A percentile compares a stretch with the other conserved stretches of the same genome.
phyloP scores from a whole-genome alignment of 345 rosid genomes.

The Mallotus nudiflorus region DNA sequence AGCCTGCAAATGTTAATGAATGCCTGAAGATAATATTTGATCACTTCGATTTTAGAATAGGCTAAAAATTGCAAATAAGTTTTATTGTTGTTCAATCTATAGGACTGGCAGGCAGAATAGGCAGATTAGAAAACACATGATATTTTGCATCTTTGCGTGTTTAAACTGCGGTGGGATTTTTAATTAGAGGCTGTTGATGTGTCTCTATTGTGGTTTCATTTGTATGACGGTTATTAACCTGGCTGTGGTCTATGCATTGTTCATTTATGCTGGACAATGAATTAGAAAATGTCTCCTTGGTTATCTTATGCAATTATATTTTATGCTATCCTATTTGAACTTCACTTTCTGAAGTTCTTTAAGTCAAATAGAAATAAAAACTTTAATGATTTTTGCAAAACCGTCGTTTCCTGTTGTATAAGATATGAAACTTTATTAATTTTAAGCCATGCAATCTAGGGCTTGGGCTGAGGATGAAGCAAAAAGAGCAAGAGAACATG shows the following conservation, averaged over 20 bases:
- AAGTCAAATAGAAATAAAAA: not conserved
- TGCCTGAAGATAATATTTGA: not conserved
- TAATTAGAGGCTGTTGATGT: not conserved
- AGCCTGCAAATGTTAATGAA: not conserved
- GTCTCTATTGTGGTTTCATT: not conserved
- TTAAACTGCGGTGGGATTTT: not conserved
- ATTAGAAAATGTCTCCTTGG: not conserved
- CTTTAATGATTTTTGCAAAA: too few relatives aligned
- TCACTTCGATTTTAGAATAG: not conserved
- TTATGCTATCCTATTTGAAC: not conserved
- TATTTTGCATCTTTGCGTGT: too few relatives aligned
- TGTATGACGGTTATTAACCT: not conserved
- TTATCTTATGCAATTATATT: not conserved
- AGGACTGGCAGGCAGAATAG: not conserved
- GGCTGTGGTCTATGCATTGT: not conserved
- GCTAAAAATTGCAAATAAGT: not conserved
- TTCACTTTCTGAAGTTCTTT: not conserved
- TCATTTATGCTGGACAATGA: not conserved
- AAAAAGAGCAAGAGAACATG: constrained; percentile 76
- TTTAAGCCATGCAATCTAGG: constrained; percentile 37
- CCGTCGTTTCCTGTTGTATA: too few relatives aligned
- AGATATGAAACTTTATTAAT: not conserved
- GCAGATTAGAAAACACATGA: not conserved
- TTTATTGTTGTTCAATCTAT: not conserved
- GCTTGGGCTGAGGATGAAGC: constrained; percentile 98